phyloP scores from a whole-genome alignment of 2,329 filamentous ascomycete species.

The Fusarium sp. region DNA sequence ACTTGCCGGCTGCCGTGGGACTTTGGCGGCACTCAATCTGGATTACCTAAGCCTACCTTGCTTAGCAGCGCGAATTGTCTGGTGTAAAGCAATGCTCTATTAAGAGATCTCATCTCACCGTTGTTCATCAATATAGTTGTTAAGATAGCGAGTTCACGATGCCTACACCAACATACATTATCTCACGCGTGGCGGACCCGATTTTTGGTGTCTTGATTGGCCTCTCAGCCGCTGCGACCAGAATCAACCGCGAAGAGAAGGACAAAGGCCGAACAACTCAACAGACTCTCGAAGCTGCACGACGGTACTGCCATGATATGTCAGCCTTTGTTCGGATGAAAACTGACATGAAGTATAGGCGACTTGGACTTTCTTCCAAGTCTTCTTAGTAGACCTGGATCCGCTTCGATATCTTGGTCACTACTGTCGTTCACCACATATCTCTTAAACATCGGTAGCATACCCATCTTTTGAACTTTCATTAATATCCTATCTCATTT shows the following conservation, averaged over 20 bases:
- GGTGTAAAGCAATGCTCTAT: neutral
- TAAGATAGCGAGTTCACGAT: constrained; percentile 52
- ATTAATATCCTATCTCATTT: constrained; percentile 16
- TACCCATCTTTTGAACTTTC: neutral
- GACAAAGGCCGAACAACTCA: constrained; percentile 67
- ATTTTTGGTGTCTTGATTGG: constrained; percentile 71
- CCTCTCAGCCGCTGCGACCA: constrained; percentile 65
- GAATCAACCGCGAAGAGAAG: constrained; percentile 72
- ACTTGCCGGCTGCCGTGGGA: constrained; percentile 16
- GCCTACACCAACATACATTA: constrained; percentile 70
- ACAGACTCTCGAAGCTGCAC: constrained; percentile 63
- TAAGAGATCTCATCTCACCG: constrained; percentile 10
- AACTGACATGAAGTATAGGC: constrained; percentile 44
- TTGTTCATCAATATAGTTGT: constrained; percentile 3
- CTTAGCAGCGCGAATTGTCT: constrained; percentile 1
- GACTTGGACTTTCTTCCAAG: constrained; percentile 49
- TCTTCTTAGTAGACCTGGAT: constrained; percentile 30
- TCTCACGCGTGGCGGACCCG: constrained; percentile 70
- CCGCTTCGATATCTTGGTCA: neutral
- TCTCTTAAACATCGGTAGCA: constrained; percentile 9
- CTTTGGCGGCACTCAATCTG: neutral
- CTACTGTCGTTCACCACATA: neutral
- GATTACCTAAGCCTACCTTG: constrained; percentile 1
- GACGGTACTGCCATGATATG: constrained; percentile 53
- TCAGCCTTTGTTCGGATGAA: neutral